A percentile compares a stretch with the other conserved stretches of the same genome.
phyloP scores from a whole-genome alignment of 441 rosid species.

The Adansonia rubrostipa region DNA sequence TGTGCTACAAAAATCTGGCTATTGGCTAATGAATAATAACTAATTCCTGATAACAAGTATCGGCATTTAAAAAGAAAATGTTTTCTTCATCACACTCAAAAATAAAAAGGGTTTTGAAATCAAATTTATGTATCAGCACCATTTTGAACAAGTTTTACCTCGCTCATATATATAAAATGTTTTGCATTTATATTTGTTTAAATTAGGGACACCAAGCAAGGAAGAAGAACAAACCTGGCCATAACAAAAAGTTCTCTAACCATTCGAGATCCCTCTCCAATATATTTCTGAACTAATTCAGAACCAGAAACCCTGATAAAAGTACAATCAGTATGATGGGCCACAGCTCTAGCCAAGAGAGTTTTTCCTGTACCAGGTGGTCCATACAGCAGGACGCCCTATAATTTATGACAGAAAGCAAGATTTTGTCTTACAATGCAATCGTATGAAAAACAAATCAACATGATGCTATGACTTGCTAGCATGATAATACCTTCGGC shows the following conservation, averaged over 20 bases:
- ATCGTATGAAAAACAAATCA: background rate
- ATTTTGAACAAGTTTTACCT: too few species aligned
- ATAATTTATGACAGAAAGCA: background rate
- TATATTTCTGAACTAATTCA: constrained; percentile 90
- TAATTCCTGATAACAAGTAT: too few species aligned
- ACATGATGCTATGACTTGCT: background rate
- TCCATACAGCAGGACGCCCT: constrained; percentile 98
- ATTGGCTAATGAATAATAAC: too few species aligned
- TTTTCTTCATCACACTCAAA: too few species aligned
- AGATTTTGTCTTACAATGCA: background rate
- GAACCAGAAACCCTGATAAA: constrained; percentile 99
- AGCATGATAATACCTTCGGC: constrained; percentile 62
- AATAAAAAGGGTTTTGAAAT: too few species aligned
- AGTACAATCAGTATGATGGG: constrained; percentile 97
- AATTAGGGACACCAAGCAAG: background rate
- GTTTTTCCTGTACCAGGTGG: constrained; percentile 99
- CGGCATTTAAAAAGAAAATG: too few species aligned
- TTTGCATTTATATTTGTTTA: background rate
- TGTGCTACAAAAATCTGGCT: too few species aligned
- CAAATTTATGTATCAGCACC: too few species aligned
- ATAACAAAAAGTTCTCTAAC: constrained; percentile 96
- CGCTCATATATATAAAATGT: background rate
- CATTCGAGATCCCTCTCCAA: constrained; percentile 98
- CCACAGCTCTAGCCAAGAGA: constrained; percentile 90
- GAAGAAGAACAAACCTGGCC: constrained; percentile 74